phyloP scores from a whole-genome alignment of 805 yeast genomes.

The Priceomyces fermenticarens region DNA sequence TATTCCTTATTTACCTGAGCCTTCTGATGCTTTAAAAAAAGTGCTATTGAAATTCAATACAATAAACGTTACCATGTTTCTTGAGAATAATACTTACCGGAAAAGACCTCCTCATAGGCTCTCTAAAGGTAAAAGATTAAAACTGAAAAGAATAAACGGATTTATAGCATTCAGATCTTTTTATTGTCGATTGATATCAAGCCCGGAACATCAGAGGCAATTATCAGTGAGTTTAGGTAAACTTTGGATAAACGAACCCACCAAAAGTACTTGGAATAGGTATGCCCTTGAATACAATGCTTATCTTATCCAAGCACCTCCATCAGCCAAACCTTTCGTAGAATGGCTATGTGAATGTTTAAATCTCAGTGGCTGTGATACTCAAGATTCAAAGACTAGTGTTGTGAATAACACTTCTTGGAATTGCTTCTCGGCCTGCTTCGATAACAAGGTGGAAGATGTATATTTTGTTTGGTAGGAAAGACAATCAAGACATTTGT shows the following conservation, averaged over 20 bases:
- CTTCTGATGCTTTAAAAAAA: conserved; percentile 9
- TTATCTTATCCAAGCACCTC: background rate
- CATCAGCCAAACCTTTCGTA: conserved; percentile 9
- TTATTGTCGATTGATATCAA: conserved; percentile 20
- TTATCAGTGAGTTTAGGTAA: conserved; percentile 21
- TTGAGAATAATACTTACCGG: background rate
- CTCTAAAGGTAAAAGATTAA: conserved; percentile 1
- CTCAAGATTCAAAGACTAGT: conserved; percentile 1
- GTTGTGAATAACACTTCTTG: conserved; percentile 6
- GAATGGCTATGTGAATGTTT: conserved; percentile 18
- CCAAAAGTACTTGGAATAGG: conserved; percentile 26
- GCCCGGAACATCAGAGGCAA: conserved; percentile 18
- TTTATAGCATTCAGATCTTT: conserved; percentile 30
- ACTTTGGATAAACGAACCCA: conserved; percentile 23
- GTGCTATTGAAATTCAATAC: conserved; percentile 9
- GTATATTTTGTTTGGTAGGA: conserved; percentile 6
- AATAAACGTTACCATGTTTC: conserved; percentile 2
- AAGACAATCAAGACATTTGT: too few species aligned
- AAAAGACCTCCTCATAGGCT: background rate
- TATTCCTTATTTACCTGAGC: conserved; percentile 12
- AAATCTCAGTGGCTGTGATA: conserved; percentile 2
- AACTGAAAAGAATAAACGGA: conserved; percentile 19
- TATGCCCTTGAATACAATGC: conserved; percentile 27
- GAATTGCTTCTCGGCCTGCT: conserved; percentile 6
- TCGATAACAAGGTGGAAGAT: conserved; percentile 8